phyloP scores from a whole-genome alignment of 2,329 filamentous ascomycete species.

The Cladobotryum protrusum region DNA sequence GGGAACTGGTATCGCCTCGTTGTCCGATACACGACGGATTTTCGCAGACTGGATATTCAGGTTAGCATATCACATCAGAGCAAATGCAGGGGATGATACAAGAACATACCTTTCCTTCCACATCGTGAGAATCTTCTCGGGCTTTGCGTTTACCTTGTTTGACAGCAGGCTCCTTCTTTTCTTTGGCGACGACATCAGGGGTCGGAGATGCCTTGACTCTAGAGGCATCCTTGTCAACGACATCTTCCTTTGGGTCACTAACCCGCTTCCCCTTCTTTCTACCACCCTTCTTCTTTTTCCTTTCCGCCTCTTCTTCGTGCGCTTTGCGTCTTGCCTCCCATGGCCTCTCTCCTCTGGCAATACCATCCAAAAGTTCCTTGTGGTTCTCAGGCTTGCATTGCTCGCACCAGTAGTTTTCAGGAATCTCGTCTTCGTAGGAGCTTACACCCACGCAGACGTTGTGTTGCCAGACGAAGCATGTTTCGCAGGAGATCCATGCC shows the following conservation, averaged over 20 bases:
- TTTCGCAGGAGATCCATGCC: conserved; percentile 94
- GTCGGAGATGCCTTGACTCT: conserved; percentile 36
- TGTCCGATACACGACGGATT: conserved; percentile 50
- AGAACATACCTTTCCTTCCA: conserved; percentile 41
- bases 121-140: conserved; percentile 50
- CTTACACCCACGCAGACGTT: conserved; percentile 89
- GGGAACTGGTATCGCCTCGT: conserved; percentile 31
- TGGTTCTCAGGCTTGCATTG: conserved; percentile 80
- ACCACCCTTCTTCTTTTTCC: conserved; percentile 51
- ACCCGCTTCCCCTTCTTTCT: conserved; percentile 61
- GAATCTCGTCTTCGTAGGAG: conserved; percentile 69
- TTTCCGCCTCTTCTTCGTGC: conserved; percentile 56
- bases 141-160: conserved; percentile 52
- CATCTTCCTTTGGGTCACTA: conserved; percentile 56
- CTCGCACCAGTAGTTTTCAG: conserved; percentile 88
- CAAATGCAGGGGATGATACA: background rate
- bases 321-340: conserved; percentile 68
- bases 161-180: conserved; percentile 38
- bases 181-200: conserved; percentile 37
- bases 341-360: conserved; percentile 73
- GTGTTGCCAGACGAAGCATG: conserved; percentile 92
- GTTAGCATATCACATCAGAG: conserved; percentile 1
- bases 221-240: conserved; percentile 42
- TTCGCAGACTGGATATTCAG: conserved; percentile 31
- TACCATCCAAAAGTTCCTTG: conserved; percentile 69